Evolutionary conservation across 495 filamentous ascomycete species (phyloP).

Genomic region (Penicillium paxilli): DNA sequence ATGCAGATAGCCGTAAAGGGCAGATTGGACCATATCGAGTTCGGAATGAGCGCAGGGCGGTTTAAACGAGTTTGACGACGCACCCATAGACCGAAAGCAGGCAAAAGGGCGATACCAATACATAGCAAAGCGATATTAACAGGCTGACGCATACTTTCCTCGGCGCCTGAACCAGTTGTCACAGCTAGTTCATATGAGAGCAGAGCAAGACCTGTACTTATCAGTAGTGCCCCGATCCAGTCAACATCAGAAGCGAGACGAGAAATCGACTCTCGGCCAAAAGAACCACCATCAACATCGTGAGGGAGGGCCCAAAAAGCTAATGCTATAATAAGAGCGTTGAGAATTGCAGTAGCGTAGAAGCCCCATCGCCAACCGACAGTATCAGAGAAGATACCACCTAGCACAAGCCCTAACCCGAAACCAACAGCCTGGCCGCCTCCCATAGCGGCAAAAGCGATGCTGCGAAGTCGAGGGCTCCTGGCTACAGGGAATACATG

Average conservation of each 20-base stretch:
- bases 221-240: slow-evolving; percentile 37
- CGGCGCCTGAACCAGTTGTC: slow-evolving; percentile 14
- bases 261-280: slow-evolving; percentile 13
- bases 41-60: slow-evolving; percentile 45
- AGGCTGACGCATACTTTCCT: slow-evolving; percentile 19
- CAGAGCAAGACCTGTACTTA: slow-evolving; percentile 37
- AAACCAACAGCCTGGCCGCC: slow-evolving; percentile 46
- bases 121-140: slow-evolving; percentile 31
- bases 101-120: slow-evolving; percentile 29
- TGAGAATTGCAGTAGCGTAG: slow-evolving; percentile 38
- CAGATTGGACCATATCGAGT: slow-evolving; percentile 41
- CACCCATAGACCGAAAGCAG: slow-evolving; percentile 43
- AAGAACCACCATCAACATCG: neutral
- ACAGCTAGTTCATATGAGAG: slow-evolving; percentile 42
- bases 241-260: slow-evolving; percentile 39
- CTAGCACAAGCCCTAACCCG: slow-evolving; percentile 39
- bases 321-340: neutral
- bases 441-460: slow-evolving; percentile 46
- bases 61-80: slow-evolving; percentile 22
- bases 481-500: slow-evolving; percentile 30
- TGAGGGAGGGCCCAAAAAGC: neutral
- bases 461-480: slow-evolving; percentile 33
- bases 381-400: slow-evolving; percentile 44
- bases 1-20: slow-evolving; percentile 43
- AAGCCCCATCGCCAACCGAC: slow-evolving; percentile 48